Conservation (phyloP, 352 stramenopile species). For the Phytophthora tentaculata region DNA sequence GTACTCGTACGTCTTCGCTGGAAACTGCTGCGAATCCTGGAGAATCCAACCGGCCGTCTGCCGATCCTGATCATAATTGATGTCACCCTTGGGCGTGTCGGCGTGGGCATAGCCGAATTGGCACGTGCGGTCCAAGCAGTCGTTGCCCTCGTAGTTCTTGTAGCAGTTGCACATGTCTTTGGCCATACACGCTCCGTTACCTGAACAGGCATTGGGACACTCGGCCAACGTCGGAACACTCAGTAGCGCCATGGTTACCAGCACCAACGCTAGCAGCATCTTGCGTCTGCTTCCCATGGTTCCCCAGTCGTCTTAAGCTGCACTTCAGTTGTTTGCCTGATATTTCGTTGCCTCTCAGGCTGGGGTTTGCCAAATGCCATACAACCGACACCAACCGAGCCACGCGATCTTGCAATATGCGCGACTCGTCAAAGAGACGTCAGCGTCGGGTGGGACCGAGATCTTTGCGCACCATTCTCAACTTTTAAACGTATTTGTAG, state of each 20-base stretch:
- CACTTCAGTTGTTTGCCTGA: too few species aligned
- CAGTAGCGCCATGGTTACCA: slow-evolving; percentile 32
- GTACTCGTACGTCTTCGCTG: slow-evolving; percentile 75
- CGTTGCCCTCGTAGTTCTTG: slow-evolving; percentile 87
- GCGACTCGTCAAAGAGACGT: too few species aligned
- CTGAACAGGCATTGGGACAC: slow-evolving; percentile 84
- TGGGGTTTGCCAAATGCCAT: too few species aligned
- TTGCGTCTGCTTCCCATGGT: slow-evolving; percentile 28
- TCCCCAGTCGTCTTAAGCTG: too few species aligned
- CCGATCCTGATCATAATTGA: slow-evolving; percentile 84
- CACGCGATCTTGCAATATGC: too few species aligned
- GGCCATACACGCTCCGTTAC: slow-evolving; percentile 78
- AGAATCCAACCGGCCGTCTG: slow-evolving; percentile 55
- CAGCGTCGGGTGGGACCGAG: too few species aligned
- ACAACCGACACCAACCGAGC: too few species aligned
- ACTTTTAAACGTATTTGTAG: too few species aligned
- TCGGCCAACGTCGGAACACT: slow-evolving; percentile 40
- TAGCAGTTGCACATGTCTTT: slow-evolving; percentile 89
- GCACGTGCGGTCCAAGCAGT: slow-evolving; percentile 85
- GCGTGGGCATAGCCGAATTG: slow-evolving; percentile 88
- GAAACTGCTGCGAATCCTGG: slow-evolving; percentile 72
- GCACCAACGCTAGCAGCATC: slow-evolving; percentile 23
- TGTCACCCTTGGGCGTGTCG: slow-evolving; percentile 93
- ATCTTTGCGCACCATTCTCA: too few species aligned
- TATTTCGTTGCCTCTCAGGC: too few species aligned